Evolutionary conservation across 345 rosid genomes (phyloP).

Genomic region (Eucalyptus marginata): DNA sequence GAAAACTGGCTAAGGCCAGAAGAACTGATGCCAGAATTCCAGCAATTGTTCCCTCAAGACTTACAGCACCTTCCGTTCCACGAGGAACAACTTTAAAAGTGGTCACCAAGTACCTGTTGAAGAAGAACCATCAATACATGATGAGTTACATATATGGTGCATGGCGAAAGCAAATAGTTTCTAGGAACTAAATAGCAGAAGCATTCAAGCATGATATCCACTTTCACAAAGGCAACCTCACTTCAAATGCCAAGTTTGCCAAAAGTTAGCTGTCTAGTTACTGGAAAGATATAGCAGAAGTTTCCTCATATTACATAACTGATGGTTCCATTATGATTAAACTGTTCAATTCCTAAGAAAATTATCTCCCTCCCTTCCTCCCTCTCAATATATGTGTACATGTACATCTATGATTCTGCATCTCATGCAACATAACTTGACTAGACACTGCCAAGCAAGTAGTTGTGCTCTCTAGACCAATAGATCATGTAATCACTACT

Average conservation of each 20-base stretch:
- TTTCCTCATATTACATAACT: neutral
- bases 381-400: neutral
- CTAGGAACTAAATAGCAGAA: neutral
- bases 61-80: constrained; percentile 96
- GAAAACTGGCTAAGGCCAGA: constrained; percentile 60
- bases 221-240: neutral
- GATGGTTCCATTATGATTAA: neutral
- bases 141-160: neutral
- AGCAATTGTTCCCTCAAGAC: constrained; percentile 88
- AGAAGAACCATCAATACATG: neutral
- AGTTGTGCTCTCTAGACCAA: neutral
- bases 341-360: neutral
- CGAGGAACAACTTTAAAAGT: constrained; percentile 80
- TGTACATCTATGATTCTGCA: neutral
- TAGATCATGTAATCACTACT: neutral
- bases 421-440: neutral
- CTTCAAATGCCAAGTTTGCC: neutral
- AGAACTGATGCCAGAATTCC: constrained; percentile 71
- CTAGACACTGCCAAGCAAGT: neutral
- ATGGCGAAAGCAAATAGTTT: neutral
- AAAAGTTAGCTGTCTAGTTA: neutral
- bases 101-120: constrained; percentile 69
- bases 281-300: neutral
- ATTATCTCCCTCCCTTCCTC: neutral
- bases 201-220: neutral